Base-by-base conservation (phyloP, 2,329 filamentous ascomycete species). In the Aspergillus nomiae region DNA sequence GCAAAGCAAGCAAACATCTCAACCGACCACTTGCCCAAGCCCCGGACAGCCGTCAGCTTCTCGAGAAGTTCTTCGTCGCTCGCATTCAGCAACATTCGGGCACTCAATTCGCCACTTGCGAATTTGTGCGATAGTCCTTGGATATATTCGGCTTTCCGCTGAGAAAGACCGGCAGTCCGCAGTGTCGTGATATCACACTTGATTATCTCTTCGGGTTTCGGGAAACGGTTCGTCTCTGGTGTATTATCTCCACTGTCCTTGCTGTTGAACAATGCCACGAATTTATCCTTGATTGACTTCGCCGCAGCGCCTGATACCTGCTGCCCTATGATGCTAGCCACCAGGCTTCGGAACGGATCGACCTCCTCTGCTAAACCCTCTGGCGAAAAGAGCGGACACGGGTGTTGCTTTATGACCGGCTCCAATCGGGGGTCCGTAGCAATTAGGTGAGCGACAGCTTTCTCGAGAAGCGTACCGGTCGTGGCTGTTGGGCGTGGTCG, bases 1-100 rank as follows among this genome's bases (percentile, higher is more conserved):
- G 88, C 91, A 78, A 99, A 98, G 78, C 91, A 92, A 56, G 94
- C 92, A 82, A 99, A 99, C 95, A 99, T 98, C 82, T 97, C 94
- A 16, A 96, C 93, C 55, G 90, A 94, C 95, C 95, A 98, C 59
- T 85, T 85, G 0, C 95, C 95, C 56, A 98, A 80, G 0, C 95
- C 95, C 11, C 94, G 85, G 6, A 99, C 93, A 1, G 93, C 91
- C 55, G 91, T 92, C 55, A 99, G 83, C 75, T 86, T 90, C 77
- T 91, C 87, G 67, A 97, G 83, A 9, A 99, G 85, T 69, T 96
- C 91, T 57, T 96, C 94, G 75, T 99, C 95, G 6, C 88, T 86
- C 1, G 92, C 92, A 41, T 87, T 86, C 58, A 91, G 86, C 24
- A 98, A 85, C 84, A 95, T 89, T 66, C 86, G 80, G 12, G 92